Percentiles rank a stretch among this genome's conserved stretches.
These are phyloP conservation scores for Apophysomyces sp. DNA, from an alignment of 371 early-diverging fungal species.

Conservation along the genomic window DNA sequence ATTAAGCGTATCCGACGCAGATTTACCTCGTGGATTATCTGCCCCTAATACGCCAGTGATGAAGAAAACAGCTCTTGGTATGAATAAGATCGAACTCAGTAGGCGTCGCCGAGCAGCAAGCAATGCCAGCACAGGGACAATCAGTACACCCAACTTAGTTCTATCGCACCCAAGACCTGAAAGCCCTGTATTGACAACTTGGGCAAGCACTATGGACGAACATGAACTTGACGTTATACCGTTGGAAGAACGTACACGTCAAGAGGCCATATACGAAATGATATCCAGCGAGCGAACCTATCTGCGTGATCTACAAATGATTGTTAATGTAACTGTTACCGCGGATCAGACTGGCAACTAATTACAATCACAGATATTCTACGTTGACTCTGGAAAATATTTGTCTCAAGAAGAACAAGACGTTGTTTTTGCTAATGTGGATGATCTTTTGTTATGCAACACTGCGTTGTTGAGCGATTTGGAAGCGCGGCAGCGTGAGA, in stretches of 20 bases:
- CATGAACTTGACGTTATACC: conserved; percentile 33
- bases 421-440: conserved; percentile 67
- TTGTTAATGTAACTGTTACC: conserved; percentile 62
- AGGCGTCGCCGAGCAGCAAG: conserved; percentile 46
- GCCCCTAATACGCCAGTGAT: conserved; percentile 46
- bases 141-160: conserved; percentile 10
- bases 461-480: conserved; percentile 70
- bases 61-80: conserved; percentile 32
- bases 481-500: conserved; percentile 59
- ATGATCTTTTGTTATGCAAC: conserved; percentile 69
- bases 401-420: conserved; percentile 40
- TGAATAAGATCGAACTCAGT: conserved; percentile 25
- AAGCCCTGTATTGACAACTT: conserved; percentile 31
- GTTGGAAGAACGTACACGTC: conserved; percentile 73
- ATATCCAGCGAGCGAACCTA: conserved; percentile 84
- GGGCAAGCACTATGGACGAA: conserved; percentile 50
- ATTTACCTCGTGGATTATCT: conserved; percentile 23
- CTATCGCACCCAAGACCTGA: conserved; percentile 15
- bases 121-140: conserved; percentile 29
- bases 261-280: conserved; percentile 89
- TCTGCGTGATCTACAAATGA: conserved; percentile 78
- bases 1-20: conserved; percentile 12
- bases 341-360: neutral
- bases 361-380: conserved; percentile 43
- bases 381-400: conserved; percentile 43